These are phyloP conservation scores for Scleroderma citrinum DNA, from an alignment of 768 basidiomycete genomes.

Conservation along the genomic window DNA sequence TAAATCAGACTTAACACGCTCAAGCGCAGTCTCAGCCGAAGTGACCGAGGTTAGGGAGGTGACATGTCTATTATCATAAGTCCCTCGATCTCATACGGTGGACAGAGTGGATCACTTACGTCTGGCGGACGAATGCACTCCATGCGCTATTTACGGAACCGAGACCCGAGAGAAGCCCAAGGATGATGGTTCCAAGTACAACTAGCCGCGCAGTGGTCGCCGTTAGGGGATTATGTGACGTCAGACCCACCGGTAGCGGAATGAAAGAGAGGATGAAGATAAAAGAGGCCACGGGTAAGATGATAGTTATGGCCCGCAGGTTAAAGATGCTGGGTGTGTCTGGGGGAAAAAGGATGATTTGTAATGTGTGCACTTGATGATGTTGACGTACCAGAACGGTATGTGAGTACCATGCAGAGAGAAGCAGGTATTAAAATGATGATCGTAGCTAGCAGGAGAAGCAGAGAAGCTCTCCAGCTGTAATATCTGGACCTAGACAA, in stretches of 20 bases:
- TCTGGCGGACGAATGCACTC: slow-evolving; percentile 26
- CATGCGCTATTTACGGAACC: slow-evolving; percentile 68
- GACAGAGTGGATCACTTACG: slow-evolving; percentile 16
- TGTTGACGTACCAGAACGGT: slow-evolving; percentile 27
- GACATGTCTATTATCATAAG: slow-evolving; percentile 14
- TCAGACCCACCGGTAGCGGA: slow-evolving; percentile 54
- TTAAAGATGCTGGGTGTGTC: slow-evolving; percentile 22
- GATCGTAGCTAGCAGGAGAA: slow-evolving; percentile 52
- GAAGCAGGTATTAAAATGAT: slow-evolving; percentile 65
- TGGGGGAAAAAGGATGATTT: slow-evolving; percentile 4
- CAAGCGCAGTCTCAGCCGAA: slow-evolving; percentile 51
- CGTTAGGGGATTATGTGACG: slow-evolving; percentile 37
- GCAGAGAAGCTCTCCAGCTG: slow-evolving; percentile 66
- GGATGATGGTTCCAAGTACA: slow-evolving; percentile 69
- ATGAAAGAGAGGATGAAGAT: slow-evolving; percentile 59
- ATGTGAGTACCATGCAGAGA: slow-evolving; percentile 51
- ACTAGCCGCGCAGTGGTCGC: slow-evolving; percentile 57
- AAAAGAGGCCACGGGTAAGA: slow-evolving; percentile 49
- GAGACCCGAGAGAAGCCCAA: slow-evolving; percentile 78
- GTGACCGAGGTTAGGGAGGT: slow-evolving; percentile 32
- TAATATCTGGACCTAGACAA: slow-evolving; percentile 49
- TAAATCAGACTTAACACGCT: slow-evolving; percentile 57
- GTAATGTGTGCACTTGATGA: not conserved
- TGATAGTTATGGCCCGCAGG: slow-evolving; percentile 13
- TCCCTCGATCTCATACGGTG: slow-evolving; percentile 5